Evolutionary conservation across 164 flowering plant genomes (phyloP).

Genomic region (Litsea cubeba): DNA sequence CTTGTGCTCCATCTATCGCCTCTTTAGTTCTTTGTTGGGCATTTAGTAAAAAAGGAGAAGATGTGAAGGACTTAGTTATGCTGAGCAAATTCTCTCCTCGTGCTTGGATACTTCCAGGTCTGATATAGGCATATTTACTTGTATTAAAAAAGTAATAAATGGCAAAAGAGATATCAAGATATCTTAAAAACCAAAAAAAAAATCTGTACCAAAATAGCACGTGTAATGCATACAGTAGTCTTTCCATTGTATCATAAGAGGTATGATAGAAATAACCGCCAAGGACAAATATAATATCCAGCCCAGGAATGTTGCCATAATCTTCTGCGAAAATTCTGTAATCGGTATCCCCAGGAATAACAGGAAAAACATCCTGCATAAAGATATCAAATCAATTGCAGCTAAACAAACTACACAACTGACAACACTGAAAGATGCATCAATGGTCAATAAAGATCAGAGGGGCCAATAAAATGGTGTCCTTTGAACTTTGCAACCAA

Average conservation of each 20-base stretch:
- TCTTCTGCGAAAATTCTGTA: constrained; percentile 91
- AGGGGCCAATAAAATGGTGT: neutral
- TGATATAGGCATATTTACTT: constrained; percentile 18
- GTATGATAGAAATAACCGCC: constrained; percentile 99
- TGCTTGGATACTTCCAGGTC: constrained; percentile 99
- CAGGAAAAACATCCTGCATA: constrained; percentile 85
- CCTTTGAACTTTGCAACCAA: neutral
- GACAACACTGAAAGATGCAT: neutral
- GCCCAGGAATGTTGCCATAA: constrained; percentile 83
- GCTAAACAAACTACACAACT: neutral
- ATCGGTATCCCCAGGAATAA: constrained; percentile 97
- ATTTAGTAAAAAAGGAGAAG: constrained; percentile 53
- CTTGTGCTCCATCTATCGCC: constrained; percentile 21
- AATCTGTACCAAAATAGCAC: constrained; percentile 52
- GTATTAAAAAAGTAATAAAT: neutral
- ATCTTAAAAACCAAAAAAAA: constrained; percentile 4
- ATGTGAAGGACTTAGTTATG: constrained; percentile 64
- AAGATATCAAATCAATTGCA: constrained; percentile 11
- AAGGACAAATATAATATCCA: constrained; percentile 87
- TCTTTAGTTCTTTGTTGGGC: constrained; percentile 36
- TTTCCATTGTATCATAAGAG: constrained; percentile 82
- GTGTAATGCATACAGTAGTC: constrained; percentile 86
- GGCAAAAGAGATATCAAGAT: neutral
- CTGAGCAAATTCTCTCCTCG: constrained; percentile 92
- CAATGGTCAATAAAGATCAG: neutral